Evolutionary conservation across 1,139 yeast species (phyloP).

Genomic region (Debaryomyces sp.): DNA sequence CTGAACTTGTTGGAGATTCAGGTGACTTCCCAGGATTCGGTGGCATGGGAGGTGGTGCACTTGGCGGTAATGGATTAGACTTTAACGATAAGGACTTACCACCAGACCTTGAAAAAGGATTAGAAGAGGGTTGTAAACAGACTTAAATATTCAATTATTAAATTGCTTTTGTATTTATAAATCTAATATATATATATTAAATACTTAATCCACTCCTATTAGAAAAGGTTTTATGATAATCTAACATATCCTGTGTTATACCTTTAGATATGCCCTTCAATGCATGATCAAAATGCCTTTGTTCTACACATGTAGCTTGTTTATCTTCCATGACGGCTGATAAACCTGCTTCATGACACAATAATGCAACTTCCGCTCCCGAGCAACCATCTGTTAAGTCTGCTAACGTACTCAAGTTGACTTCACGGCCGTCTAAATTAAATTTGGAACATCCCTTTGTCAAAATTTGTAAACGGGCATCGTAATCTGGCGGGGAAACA

Average conservation of each 20-base stretch:
- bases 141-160: conserved; percentile 9
- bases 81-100: conserved; percentile 50
- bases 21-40: conserved; percentile 62
- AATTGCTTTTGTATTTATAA: background rate
- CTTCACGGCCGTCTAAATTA: conserved; percentile 46
- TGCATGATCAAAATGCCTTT: conserved; percentile 73
- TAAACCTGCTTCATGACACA: conserved; percentile 95
- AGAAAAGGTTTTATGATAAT: conserved; percentile 71
- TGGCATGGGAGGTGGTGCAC: conserved; percentile 32
- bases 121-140: conserved; percentile 40
- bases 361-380: conserved; percentile 90
- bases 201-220: conserved; percentile 38
- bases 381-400: conserved; percentile 90
- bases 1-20: conserved; percentile 71
- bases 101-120: conserved; percentile 50
- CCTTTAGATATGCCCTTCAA: conserved; percentile 68
- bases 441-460: conserved; percentile 64
- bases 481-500: conserved; percentile 86
- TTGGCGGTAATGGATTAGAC: conserved; percentile 35
- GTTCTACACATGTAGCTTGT: conserved; percentile 53
- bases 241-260: conserved; percentile 82
- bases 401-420: conserved; percentile 47
- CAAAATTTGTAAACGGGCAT: conserved; percentile 77
- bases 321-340: conserved; percentile 84
- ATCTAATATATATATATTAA: conserved; percentile 13